Conservation (phyloP, 805 yeast species). For the Candida maris region DNA sequence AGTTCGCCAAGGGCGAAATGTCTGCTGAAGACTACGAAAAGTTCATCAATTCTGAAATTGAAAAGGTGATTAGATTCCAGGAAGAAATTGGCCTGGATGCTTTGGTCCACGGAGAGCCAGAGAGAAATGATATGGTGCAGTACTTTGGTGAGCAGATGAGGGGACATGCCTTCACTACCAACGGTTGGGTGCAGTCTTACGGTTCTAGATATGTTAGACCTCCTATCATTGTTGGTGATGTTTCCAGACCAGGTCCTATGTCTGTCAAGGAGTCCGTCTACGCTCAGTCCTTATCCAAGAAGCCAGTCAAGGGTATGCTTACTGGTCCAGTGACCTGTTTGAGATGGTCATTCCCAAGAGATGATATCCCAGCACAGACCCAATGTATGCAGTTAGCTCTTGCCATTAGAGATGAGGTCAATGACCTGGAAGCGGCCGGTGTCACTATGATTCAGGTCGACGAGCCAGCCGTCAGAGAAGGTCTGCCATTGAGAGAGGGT, state of each 20-base stretch:
- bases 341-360: constrained; percentile 99
- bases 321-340: constrained; percentile 99
- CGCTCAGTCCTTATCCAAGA: constrained; percentile 93
- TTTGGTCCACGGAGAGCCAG: constrained; percentile 99
- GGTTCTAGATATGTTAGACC: constrained; percentile 99
- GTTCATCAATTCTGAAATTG: constrained; percentile 96
- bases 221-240: constrained; percentile 98
- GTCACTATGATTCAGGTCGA: constrained; percentile 97
- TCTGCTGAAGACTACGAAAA: constrained; percentile 92
- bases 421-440: constrained; percentile 98
- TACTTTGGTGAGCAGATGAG: constrained; percentile 98
- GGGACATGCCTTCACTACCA: constrained; percentile 97
- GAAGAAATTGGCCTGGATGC: constrained; percentile 98
- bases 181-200: constrained; percentile 99
- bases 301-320: constrained; percentile 99
- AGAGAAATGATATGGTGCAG: constrained; percentile 99
- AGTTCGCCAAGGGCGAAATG: constrained; percentile 94
- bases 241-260: constrained; percentile 97
- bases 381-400: constrained; percentile 97
- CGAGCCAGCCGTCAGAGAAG: constrained; percentile 99
- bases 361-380: constrained; percentile 86
- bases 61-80: constrained; percentile 95
- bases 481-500: constrained; percentile 98
- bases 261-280: constrained; percentile 98
- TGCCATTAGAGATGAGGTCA: constrained; percentile 97